Evolutionary conservation across 768 basidiomycete genomes (phyloP).

Genomic region (Boletus pseudopeckii): DNA sequence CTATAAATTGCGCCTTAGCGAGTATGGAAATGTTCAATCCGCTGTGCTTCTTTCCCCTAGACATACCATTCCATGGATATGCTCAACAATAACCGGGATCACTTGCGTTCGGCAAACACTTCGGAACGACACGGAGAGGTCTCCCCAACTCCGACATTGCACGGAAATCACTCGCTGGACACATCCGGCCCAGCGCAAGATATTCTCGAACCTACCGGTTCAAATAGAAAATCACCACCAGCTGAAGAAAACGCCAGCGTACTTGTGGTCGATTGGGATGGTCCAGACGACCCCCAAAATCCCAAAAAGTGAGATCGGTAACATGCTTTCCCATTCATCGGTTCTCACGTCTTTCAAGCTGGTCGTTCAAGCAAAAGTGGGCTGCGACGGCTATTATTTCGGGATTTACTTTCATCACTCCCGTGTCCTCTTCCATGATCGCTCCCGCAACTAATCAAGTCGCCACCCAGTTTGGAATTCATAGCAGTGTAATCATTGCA

Average conservation of each 20-base stretch:
- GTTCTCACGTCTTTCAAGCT: conserved; percentile 36
- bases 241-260: background rate
- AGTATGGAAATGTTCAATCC: too few species aligned
- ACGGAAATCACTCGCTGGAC: too few species aligned
- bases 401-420: conserved; percentile 63
- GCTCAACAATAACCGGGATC: too few species aligned
- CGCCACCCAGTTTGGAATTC: conserved; percentile 52
- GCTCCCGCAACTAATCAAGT: conserved; percentile 59
- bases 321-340: background rate
- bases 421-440: conserved; percentile 71
- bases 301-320: conserved; percentile 49
- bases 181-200: too few species aligned
- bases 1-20: too few species aligned
- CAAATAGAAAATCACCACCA: background rate
- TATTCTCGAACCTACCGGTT: too few species aligned
- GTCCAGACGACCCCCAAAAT: conserved; percentile 54
- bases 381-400: conserved; percentile 62
- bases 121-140: too few species aligned
- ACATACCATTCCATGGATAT: too few species aligned
- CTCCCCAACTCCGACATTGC: too few species aligned
- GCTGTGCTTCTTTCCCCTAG: too few species aligned
- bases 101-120: too few species aligned
- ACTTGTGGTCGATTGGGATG: conserved; percentile 59
- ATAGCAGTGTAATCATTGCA: conserved; percentile 43
- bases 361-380: conserved; percentile 61